phyloP scores from a whole-genome alignment of 2,329 filamentous ascomycete genomes.

The Boeremia lycopersici region DNA sequence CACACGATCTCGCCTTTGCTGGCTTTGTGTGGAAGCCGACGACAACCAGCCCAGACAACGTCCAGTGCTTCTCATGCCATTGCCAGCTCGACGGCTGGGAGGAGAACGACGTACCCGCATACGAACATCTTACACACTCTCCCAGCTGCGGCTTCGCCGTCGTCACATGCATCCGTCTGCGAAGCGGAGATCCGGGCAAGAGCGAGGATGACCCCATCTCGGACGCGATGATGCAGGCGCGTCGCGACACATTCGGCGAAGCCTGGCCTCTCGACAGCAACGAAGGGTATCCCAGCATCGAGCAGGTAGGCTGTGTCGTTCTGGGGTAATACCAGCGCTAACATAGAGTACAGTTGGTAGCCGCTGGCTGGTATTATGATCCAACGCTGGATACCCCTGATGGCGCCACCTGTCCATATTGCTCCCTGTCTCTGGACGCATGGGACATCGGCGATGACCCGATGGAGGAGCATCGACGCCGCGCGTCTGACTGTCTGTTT shows the following conservation, averaged over 20 bases:
- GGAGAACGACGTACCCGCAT: conserved; percentile 77
- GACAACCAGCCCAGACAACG: conserved; percentile 80
- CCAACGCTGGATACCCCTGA: conserved; percentile 83
- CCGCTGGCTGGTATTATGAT: conserved; percentile 93
- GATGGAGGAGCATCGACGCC: conserved; percentile 83
- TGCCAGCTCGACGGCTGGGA: conserved; percentile 93
- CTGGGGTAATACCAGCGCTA: conserved; percentile 68
- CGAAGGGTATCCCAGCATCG: conserved; percentile 46
- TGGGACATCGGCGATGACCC: conserved; percentile 96
- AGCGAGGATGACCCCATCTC: conserved; percentile 77
- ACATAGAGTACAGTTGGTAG: conserved; percentile 87
- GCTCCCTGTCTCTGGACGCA: conserved; percentile 84
- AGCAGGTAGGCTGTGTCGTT: conserved; percentile 66
- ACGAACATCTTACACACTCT: conserved; percentile 85
- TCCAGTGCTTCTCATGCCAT: conserved; percentile 84
- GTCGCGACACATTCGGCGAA: conserved; percentile 81
- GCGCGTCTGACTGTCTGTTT: conserved; percentile 81
- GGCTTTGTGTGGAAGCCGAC: conserved; percentile 89
- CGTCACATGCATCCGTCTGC: conserved; percentile 60
- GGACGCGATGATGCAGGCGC: conserved; percentile 73
- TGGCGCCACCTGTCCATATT: conserved; percentile 90
- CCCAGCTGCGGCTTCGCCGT: conserved; percentile 87
- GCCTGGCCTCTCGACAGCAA: conserved; percentile 81
- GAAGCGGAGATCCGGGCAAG: conserved; percentile 64
- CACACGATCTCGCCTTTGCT: conserved; percentile 80